Evolutionary conservation across 2,329 filamentous ascomycete species (phyloP), one percentile per base, ranked within the genome.

Genomic region (Allantophomopsis cytisporea): DNA sequence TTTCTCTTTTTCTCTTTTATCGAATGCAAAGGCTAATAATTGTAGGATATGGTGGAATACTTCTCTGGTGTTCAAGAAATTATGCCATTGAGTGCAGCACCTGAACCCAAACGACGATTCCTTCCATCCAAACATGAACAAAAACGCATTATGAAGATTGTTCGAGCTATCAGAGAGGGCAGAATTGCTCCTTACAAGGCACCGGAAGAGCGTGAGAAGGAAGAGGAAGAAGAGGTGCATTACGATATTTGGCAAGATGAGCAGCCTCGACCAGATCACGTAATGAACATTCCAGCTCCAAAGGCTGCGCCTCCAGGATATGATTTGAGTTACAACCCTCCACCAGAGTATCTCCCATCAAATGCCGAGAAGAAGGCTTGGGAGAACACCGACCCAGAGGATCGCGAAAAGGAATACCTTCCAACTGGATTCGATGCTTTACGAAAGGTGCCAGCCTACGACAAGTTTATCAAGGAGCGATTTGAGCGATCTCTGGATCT

Each of bases 191-290:
- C 93, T 4, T 94, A 93, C 64, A 86, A 80, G 56, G 76, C 86
- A 4, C 77, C 78, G 0, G 70, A 77, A 52, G 83, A 73, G 47
- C 64, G 85, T 50, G 72, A 79, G 45, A 76, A 88, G 47, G 76
- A 84, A 41, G 74, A 83, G 39, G 77, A 84, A 41, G 69, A 83
- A 43, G 77, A 83, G 39, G 68, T 82, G 32, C 72, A 73, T 17
- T 79, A 78, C 53, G 91, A 98, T 55, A 74, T 98, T 40, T 98
- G 91, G 91, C 86, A 89, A 39, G 84, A 96, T 54, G 89, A 98
- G 60, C 75, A 81, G 49, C 76, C 85, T 10, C 73, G 81, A 50
- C 76, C 83, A 28, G 82, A 88, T 44, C 84, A 96, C 58, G 69
- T 83, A 30, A 96, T 96, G 88, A 85, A 95, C 54, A 82, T 96